Evolutionary conservation across 2,329 filamentous ascomycete genomes (phyloP).

Genomic region (Diaporthe humulicola): DNA sequence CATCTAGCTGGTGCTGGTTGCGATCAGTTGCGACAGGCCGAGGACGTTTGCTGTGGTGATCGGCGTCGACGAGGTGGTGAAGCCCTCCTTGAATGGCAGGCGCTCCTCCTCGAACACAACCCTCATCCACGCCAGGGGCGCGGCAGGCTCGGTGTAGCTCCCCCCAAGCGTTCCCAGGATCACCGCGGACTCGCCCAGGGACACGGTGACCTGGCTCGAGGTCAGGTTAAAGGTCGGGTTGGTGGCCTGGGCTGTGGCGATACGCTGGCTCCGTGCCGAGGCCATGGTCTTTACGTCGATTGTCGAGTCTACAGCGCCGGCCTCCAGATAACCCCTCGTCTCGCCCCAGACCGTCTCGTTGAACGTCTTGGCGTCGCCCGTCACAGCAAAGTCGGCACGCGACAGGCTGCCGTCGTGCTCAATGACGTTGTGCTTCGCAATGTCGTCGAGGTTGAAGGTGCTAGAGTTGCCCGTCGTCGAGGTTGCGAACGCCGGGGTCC

Average conservation of each 20-base stretch:
- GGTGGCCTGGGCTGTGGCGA: conserved; percentile 6
- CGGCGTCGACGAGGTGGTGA: conserved; percentile 17
- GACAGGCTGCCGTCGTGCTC: conserved; percentile 27
- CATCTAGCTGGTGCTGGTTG: conserved; percentile 17
- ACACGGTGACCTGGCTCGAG: conserved; percentile 27
- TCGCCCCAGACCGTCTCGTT: conserved; percentile 24
- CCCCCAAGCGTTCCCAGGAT: conserved; percentile 13
- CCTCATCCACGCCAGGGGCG: conserved; percentile 22
- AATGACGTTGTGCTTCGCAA: conserved; percentile 23
- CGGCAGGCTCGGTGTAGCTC: conserved; percentile 20
- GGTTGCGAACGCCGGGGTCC: conserved; percentile 7
- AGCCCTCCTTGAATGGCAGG: conserved; percentile 25
- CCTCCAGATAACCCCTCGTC: conserved; percentile 13
- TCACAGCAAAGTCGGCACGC: conserved; percentile 17
- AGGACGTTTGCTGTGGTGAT: conserved; percentile 7
- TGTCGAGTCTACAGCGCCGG: conserved; percentile 4
- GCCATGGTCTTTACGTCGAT: conserved; percentile 2
- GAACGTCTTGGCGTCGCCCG: conserved; percentile 11
- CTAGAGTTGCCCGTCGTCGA: conserved; percentile 15
- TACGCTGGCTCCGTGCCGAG: neutral
- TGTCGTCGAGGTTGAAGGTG: conserved; percentile 24
- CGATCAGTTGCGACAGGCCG: conserved; percentile 16
- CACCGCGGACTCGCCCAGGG: conserved; percentile 18
- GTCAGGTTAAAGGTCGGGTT: conserved; percentile 22
- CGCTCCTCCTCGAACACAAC: conserved; percentile 22